Base-by-base conservation (phyloP, 257 asterid genomes). In the Oldenlandia corymbosa region DNA sequence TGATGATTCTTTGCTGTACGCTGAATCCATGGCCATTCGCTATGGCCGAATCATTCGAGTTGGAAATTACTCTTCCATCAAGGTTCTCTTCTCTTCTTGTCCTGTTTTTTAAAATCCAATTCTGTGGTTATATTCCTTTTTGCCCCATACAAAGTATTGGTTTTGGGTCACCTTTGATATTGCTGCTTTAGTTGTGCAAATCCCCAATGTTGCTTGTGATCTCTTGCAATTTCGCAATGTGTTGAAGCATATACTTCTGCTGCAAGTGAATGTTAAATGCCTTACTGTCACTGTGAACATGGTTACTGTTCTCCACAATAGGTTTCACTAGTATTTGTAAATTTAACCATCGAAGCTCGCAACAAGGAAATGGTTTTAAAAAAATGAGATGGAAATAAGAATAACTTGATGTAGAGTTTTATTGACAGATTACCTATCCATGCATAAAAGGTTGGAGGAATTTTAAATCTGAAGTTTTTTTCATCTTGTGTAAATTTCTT, bases 11-110 rank as follows among this genome's bases (percentile, higher is more conserved):
- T 75, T 76, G 30, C 94, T 85, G 24, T 82, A 85, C 70, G 94
- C 83, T 46, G 87, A 87, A 58, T 85, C 95, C 21, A 87, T 90
- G 85, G 97, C 95, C 62, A 68, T 90, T 72, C 80, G 75, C 60
- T 68, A 72, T 47, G 88, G 85, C 6, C 89, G 90, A 52, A 71
- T 90, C 77, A 68, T 90, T 26, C 80, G 87, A 27, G 46, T 85
- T 46, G 95, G 94, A 46, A 69, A 59, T 62, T 80, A 69, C 69
- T 77, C 90, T 41, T 71, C 83, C 52, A 1, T 85, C 42, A 70
- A 85, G 94, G 95, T 85, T n/a, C n/a, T n/a, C 23, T 3, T 61
- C 10, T 60, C 17, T 26, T 60, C 21, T 41, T 6, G 9, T 39
- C 41, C 11, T 53, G 18, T 8, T 14, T 1, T 34, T 27, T 7